Evolutionary conservation across 2,329 filamentous ascomycete genomes (phyloP).

Genomic region (Arthrinium puccinioides): DNA sequence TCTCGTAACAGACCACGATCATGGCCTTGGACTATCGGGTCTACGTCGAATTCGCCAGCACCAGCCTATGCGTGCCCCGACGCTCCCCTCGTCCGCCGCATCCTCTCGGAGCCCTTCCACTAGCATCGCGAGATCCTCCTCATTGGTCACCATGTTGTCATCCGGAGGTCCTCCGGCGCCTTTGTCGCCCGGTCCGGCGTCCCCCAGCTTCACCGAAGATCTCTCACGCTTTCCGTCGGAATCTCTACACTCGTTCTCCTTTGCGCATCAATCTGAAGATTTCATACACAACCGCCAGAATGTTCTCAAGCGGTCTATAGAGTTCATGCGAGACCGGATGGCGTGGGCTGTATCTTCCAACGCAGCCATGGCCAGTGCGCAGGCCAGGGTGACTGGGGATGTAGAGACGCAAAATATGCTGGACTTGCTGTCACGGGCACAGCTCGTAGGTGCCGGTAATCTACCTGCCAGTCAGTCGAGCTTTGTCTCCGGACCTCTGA

Average conservation of each 20-base stretch:
- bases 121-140: conserved; percentile 58
- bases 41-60: conserved; percentile 91
- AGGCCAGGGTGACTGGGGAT: conserved; percentile 76
- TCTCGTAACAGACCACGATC: conserved; percentile 78
- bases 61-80: conserved; percentile 58
- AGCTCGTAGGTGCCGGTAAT: conserved; percentile 65
- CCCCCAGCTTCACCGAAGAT: conserved; percentile 79
- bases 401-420: conserved; percentile 85
- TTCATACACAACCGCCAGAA: conserved; percentile 86
- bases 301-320: conserved; percentile 85
- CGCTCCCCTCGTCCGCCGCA: conserved; percentile 55
- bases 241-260: conserved; percentile 96
- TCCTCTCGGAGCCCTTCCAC: conserved; percentile 55
- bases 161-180: conserved; percentile 46
- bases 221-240: conserved; percentile 89
- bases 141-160: conserved; percentile 60
- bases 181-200: conserved; percentile 55
- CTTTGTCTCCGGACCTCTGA: conserved; percentile 57
- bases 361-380: conserved; percentile 71
- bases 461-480: conserved; percentile 40
- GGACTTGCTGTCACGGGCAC: conserved; percentile 76
- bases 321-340: conserved; percentile 92
- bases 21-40: conserved; percentile 77
- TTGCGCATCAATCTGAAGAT: conserved; percentile 91
- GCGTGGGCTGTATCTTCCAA: conserved; percentile 67